Conservation (phyloP, 1,284 basidiomycete species). For the Jaminaea rosea region DNA sequence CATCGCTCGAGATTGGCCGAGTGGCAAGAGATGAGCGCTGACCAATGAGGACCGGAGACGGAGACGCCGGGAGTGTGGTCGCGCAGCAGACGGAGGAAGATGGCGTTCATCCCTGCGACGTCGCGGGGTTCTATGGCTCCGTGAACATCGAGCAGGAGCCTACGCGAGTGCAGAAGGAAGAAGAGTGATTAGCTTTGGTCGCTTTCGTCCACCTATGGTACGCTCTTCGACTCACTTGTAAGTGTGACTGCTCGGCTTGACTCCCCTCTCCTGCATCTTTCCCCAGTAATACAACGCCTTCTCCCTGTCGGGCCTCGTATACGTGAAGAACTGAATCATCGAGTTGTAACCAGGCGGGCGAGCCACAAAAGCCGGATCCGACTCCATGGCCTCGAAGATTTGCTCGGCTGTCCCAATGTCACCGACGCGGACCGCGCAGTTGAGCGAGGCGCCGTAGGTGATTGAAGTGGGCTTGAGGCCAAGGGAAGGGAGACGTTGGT, state of each 20-base stretch:
- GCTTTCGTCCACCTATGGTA: too few relatives aligned
- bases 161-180: too few relatives aligned
- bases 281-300: constrained; percentile 59
- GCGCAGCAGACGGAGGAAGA: constrained; percentile 58
- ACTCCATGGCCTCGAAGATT: constrained; percentile 77
- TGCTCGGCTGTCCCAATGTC: constrained; percentile 72
- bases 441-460: constrained; percentile 88
- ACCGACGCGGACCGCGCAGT: constrained; percentile 71
- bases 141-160: constrained; percentile 83
- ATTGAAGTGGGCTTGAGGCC: constrained; percentile 68
- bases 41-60: constrained; percentile 81
- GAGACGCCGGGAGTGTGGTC: constrained; percentile 53
- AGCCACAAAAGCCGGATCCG: constrained; percentile 66
- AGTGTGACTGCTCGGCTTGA: constrained; percentile 50
- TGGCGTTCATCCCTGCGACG: constrained; percentile 62
- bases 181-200: too few relatives aligned
- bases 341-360: constrained; percentile 91
- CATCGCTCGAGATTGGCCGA: constrained; percentile 70
- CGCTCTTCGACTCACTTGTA: too few relatives aligned
- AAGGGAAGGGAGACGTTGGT: constrained; percentile 33
- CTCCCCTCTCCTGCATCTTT: constrained; percentile 58
- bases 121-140: constrained; percentile 72
- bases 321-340: constrained; percentile 95
- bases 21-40: constrained; percentile 78
- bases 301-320: constrained; percentile 73